Evolutionary conservation across 345 rosid species (phyloP).

Genomic region (Eucalyptus marginata): DNA sequence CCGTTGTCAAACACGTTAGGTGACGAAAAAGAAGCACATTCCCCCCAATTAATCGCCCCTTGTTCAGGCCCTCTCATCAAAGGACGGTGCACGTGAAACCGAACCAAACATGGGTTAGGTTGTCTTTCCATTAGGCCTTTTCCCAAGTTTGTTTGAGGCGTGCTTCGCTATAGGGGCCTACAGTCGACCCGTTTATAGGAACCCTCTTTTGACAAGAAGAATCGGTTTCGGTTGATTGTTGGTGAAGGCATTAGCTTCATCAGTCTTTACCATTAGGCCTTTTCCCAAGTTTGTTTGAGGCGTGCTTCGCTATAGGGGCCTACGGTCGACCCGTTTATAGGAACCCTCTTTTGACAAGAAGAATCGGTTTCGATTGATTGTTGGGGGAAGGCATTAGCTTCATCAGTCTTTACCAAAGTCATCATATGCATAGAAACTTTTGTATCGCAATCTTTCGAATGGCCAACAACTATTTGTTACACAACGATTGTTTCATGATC

Average conservation of each 20-base stretch:
- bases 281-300: too few relatives aligned
- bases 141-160: too few relatives aligned
- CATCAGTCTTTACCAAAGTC: background rate
- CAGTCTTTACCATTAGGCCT: background rate
- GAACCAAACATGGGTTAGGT: background rate
- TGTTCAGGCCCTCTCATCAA: background rate
- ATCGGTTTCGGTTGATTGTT: background rate
- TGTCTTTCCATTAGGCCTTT: too few relatives aligned
- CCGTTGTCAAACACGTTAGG: background rate
- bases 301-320: too few relatives aligned
- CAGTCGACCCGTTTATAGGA: too few relatives aligned
- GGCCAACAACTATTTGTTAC: background rate
- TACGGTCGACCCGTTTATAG: too few relatives aligned
- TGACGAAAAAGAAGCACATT: background rate
- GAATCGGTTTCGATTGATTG: background rate
- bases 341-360: background rate
- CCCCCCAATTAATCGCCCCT: background rate
- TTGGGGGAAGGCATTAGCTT: background rate
- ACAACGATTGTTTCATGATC: background rate
- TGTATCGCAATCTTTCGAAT: background rate
- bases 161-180: too few relatives aligned
- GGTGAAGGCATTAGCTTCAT: background rate
- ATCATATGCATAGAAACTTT: background rate
- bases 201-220: background rate
- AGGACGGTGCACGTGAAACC: background rate